These are phyloP conservation scores for Cryomyces minteri DNA, from an alignment of 495 filamentous ascomycete genomes.

Conservation along the genomic window DNA sequence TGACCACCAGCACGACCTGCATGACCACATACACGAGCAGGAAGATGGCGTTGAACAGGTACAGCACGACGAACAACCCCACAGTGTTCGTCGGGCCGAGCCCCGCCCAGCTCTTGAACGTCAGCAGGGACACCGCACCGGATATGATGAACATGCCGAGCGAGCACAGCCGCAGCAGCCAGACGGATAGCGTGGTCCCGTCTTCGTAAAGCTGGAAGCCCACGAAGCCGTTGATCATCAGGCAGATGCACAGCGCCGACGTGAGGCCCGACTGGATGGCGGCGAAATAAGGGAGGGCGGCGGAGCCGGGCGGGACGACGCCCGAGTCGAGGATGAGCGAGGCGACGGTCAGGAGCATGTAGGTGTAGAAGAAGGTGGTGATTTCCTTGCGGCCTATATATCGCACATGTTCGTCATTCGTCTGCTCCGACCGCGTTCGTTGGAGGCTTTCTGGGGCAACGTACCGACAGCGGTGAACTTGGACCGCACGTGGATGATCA, in stretches of 20 bases:
- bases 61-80: constrained; percentile 82
- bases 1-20: constrained; percentile 73
- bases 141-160: constrained; percentile 71
- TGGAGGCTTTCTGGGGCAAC: constrained; percentile 19
- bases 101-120: constrained; percentile 84
- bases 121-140: constrained; percentile 71
- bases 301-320: constrained; percentile 67
- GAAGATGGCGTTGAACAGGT: constrained; percentile 75
- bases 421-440: not conserved
- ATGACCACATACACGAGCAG: constrained; percentile 71
- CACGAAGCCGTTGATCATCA: constrained; percentile 95
- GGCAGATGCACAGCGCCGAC: constrained; percentile 74
- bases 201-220: constrained; percentile 98
- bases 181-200: constrained; percentile 86
- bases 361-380: constrained; percentile 92
- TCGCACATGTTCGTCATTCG: not conserved
- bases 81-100: constrained; percentile 69
- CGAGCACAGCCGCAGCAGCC: constrained; percentile 68
- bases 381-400: constrained; percentile 87
- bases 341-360: constrained; percentile 71
- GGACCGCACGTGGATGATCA: constrained; percentile 88
- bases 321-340: constrained; percentile 89
- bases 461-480: constrained; percentile 98
- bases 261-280: constrained; percentile 76
- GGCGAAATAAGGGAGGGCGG: constrained; percentile 76